Base-by-base conservation (phyloP, 345 rosid genomes). In the Brassica rapa region DNA sequence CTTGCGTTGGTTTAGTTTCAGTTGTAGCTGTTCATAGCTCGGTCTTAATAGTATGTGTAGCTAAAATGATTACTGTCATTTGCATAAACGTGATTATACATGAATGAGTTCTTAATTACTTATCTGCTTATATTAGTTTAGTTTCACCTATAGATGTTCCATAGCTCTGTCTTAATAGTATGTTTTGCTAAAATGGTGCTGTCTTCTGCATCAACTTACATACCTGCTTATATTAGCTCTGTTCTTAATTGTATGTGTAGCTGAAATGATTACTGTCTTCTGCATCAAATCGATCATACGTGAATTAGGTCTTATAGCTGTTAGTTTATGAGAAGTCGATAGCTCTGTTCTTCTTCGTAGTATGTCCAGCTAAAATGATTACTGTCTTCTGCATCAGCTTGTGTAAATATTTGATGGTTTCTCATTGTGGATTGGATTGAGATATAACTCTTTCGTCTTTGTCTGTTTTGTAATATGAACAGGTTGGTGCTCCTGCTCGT, bases 401-500 rank as follows among this genome's bases (percentile, higher is more conserved):
- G 3, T 15, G 24, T 53, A 53, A 7, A 53, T 15, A 5, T 16
- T 53, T 16, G 60, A 2, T 16, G 9, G 10, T 2, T 16, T 53
- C 11, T 53, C 59, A 0, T 0, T 15, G 24, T 53, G 60, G 59
- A 6, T 37, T 66, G 3, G 15, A 30, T 68, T 60, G 46, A 27
- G 29, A 39, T 16, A 2, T 2, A 25, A 46, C 6, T 27, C 1
- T 41, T 16, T 76, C 0, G 4, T 32, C 0, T 3, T 8, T 8
- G 9, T 35, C 0, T 68, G 12, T 76, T 3, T 1, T 62, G 12
- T 62, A n/a, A 37, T 14, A 16, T 70, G 30, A 71, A 51, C 81
- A 94, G 98, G 99, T 94, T 78, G 98, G 99, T 74, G 99, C 99
- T 30, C 99, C 99, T 81, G 99, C 99, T 68, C 99, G 98, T 85